These are phyloP conservation scores for Amniculicola lignicola DNA, from an alignment of 495 filamentous ascomycete species.

Conservation along the genomic window DNA sequence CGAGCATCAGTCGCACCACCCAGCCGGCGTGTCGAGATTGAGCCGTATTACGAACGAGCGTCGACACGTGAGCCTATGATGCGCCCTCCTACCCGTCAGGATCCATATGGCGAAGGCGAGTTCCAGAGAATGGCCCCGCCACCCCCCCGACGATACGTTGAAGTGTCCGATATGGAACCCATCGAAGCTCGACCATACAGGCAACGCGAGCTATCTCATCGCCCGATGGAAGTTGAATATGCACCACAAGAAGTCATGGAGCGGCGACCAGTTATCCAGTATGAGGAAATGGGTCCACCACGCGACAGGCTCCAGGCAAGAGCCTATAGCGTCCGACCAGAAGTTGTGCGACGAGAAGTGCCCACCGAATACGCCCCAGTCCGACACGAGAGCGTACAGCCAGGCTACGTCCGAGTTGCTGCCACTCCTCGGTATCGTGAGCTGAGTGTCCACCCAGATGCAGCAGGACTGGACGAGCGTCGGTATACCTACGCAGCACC, in stretches of 20 bases:
- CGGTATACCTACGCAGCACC: conserved; percentile 20
- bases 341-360: conserved; percentile 28
- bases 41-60: conserved; percentile 35
- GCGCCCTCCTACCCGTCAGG: conserved; percentile 22
- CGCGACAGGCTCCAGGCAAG: conserved; percentile 26
- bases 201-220: conserved; percentile 50
- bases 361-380: conserved; percentile 22
- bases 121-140: conserved; percentile 41
- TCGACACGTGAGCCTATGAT: conserved; percentile 30
- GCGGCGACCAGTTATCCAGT: conserved; percentile 28
- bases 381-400: conserved; percentile 33
- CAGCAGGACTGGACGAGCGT: conserved; percentile 28
- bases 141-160: conserved; percentile 49
- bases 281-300: conserved; percentile 33
- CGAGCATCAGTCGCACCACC: conserved; percentile 38
- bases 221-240: conserved; percentile 43
- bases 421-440: conserved; percentile 32
- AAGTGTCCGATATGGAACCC: conserved; percentile 51
- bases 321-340: conserved; percentile 37
- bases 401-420: conserved; percentile 19
- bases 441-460: conserved; percentile 22
- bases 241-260: conserved; percentile 21
- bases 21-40: conserved; percentile 25
- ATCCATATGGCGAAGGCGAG: conserved; percentile 32
- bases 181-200: conserved; percentile 50